Conservation (phyloP, 108 stramenopile genomes). For the Skeletonema marinoi region DNA sequence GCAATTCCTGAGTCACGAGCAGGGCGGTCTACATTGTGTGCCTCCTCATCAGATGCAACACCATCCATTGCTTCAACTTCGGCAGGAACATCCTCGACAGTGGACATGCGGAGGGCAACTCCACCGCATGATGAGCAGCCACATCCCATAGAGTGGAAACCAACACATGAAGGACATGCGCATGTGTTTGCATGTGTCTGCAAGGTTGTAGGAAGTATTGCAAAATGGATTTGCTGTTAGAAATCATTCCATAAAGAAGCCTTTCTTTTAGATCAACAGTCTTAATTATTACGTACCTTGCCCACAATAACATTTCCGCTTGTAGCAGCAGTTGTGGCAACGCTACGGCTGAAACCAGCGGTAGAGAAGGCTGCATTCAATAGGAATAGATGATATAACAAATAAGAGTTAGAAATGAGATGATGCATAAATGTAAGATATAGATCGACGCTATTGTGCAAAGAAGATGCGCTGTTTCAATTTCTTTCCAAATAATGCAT, state of each 20-base stretch:
- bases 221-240: not conserved
- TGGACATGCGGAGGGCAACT: conserved; percentile 55
- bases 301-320: conserved; percentile 11
- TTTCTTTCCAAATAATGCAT: not conserved
- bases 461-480: not conserved
- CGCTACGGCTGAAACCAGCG: conserved; percentile 24
- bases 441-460: not conserved
- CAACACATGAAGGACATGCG: conserved; percentile 23
- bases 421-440: not conserved
- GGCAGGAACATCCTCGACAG: conserved; percentile 58
- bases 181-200: conserved; percentile 19
- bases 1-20: conserved; percentile 73
- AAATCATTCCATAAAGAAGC: not conserved
- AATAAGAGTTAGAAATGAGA: not conserved
- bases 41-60: conserved; percentile 71
- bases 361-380: conserved; percentile 35
- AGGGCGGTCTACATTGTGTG: conserved; percentile 85
- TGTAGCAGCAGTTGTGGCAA: conserved; percentile 18
- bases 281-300: not conserved
- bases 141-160: conserved; percentile 15
- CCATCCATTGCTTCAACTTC: conserved; percentile 87
- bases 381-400: not conserved
- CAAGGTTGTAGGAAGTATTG: not conserved
- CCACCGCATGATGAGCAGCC: conserved; percentile 37
- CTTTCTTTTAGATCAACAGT: not conserved